Percentiles rank a stretch among this genome's conserved stretches.
Evolutionary conservation across 1,139 yeast genomes (phyloP).

Genomic region (Casaregolazyma lundiana): DNA sequence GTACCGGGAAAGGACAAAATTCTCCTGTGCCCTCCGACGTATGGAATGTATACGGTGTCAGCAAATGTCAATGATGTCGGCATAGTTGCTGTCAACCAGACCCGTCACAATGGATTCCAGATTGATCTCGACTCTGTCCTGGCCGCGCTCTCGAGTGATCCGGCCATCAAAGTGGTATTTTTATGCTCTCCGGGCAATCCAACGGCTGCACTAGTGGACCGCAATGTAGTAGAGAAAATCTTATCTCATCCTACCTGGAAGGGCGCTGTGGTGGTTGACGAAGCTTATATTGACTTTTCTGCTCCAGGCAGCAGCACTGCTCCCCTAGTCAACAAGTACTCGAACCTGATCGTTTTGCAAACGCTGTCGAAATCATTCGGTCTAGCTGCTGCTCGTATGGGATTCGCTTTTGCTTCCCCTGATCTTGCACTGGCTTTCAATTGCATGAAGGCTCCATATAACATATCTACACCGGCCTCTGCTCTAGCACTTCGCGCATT

Average conservation of each 20-base stretch:
- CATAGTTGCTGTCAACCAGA: slow-evolving; percentile 65
- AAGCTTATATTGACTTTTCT: slow-evolving; percentile 90
- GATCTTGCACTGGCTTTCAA: slow-evolving; percentile 66
- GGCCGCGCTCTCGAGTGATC: slow-evolving; percentile 50
- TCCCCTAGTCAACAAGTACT: slow-evolving; percentile 76
- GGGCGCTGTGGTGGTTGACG: slow-evolving; percentile 85
- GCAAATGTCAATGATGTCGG: slow-evolving; percentile 86
- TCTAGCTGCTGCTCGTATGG: slow-evolving; percentile 87
- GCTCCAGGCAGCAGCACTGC: slow-evolving; percentile 62
- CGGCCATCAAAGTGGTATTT: slow-evolving; percentile 65
- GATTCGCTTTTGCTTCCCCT: slow-evolving; percentile 64
- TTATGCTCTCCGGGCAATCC: slow-evolving; percentile 99
- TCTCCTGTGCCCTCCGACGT: slow-evolving; percentile 89
- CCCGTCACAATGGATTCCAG: slow-evolving; percentile 53
- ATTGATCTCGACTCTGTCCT: slow-evolving; percentile 56
- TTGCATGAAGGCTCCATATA: slow-evolving; percentile 93
- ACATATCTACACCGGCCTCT: slow-evolving; percentile 79
- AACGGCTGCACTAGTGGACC: slow-evolving; percentile 63
- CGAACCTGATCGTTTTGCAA: slow-evolving; percentile 83
- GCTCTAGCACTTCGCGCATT: slow-evolving; percentile 73
- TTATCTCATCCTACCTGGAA: slow-evolving; percentile 55
- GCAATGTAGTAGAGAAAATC: slow-evolving; percentile 46
- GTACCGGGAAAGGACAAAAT: slow-evolving; percentile 78
- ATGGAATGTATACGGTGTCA: slow-evolving; percentile 93
- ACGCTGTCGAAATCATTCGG: slow-evolving; percentile 95